Conservation (phyloP, 495 filamentous ascomycete genomes). For the Schizothecium vesticola region DNA sequence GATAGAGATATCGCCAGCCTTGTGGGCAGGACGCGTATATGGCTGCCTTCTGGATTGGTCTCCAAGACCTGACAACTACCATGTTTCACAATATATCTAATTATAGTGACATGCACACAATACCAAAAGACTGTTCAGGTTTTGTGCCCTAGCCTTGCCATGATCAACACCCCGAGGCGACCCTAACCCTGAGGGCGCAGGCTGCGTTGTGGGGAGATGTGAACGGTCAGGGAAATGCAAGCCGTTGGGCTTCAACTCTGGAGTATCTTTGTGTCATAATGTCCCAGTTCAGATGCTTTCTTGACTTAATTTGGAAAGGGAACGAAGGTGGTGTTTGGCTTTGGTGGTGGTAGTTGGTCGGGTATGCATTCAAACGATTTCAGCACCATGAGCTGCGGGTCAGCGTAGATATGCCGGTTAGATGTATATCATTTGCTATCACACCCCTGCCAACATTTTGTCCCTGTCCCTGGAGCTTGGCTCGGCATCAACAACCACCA, state of each 20-base stretch:
- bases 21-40: neutral
- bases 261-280: neutral
- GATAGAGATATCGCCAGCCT: neutral
- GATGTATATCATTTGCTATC: neutral
- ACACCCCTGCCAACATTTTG: neutral
- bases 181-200: neutral
- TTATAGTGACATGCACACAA: neutral
- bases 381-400: neutral
- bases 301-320: neutral
- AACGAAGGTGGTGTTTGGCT: neutral
- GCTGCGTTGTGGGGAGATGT: neutral
- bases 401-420: neutral
- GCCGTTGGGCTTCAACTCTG: neutral
- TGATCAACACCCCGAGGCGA: neutral
- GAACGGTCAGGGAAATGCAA: neutral
- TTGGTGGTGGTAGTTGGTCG: neutral
- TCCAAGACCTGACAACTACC: neutral
- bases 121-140: neutral
- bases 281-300: neutral
- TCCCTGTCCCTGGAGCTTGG: neutral
- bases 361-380: neutral
- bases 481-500: neutral
- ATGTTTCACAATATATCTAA: neutral
- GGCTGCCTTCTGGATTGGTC: neutral
- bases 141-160: neutral